phyloP scores from a whole-genome alignment of 108 stramenopile species.

The Seminavis robusta region DNA sequence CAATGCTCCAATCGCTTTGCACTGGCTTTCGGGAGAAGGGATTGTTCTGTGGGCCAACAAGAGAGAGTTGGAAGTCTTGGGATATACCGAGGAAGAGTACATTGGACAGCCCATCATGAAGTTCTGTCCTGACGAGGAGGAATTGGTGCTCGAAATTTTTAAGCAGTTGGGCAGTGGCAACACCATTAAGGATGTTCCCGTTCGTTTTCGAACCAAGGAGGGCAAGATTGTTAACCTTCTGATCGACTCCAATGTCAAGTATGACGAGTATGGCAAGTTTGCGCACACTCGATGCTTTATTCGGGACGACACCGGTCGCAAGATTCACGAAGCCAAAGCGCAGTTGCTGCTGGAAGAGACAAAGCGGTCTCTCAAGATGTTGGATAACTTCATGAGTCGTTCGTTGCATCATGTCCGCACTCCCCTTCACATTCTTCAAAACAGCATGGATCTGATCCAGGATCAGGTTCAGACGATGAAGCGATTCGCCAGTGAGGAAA shows the following conservation, averaged over 20 bases:
- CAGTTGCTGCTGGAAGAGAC: slow-evolving; percentile 45
- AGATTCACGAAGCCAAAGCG: slow-evolving; percentile 29
- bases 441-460: no score
- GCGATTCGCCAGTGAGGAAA: no score
- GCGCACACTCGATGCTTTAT: slow-evolving; percentile 53
- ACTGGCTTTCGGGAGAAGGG: slow-evolving; percentile 45
- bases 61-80: slow-evolving; percentile 44
- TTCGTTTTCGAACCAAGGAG: slow-evolving; percentile 48
- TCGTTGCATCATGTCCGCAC: slow-evolving; percentile 16
- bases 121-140: slow-evolving; percentile 42
- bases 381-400: slow-evolving; percentile 47
- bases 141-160: slow-evolving; percentile 39
- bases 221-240: slow-evolving; percentile 42
- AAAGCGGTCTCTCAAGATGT: slow-evolving; percentile 18
- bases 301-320: slow-evolving; percentile 43
- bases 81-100: slow-evolving; percentile 43
- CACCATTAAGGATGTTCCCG: slow-evolving; percentile 40
- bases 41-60: slow-evolving; percentile 44
- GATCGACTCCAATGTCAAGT: slow-evolving; percentile 50
- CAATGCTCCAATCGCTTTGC: slow-evolving; percentile 55
- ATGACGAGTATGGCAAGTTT: slow-evolving; percentile 38
- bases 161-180: slow-evolving; percentile 43
- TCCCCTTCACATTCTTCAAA: no score
- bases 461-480: no score
- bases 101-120: slow-evolving; percentile 41